Evolutionary conservation across 169 alveolate genomes (phyloP).

Genomic region (Plasmodium gonderi): DNA sequence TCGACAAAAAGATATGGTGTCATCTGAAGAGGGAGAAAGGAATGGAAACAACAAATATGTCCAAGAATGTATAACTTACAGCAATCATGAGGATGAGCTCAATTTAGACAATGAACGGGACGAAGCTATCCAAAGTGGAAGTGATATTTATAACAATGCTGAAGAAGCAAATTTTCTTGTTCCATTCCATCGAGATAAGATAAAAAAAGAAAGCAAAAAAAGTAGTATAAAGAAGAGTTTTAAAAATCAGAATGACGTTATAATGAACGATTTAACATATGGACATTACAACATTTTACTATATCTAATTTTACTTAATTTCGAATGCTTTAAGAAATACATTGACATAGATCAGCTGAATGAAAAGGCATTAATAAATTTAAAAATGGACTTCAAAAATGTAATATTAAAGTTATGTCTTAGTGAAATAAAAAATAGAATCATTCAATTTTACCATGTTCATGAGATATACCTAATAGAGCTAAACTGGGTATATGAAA

Average conservation of each 20-base stretch:
- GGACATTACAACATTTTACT: slow-evolving; percentile 57
- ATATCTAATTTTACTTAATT: slow-evolving; percentile 34
- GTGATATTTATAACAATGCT: not conserved
- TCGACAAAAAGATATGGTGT: not conserved
- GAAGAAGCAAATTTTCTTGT: not conserved
- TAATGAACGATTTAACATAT: slow-evolving; percentile 28
- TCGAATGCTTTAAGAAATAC: slow-evolving; percentile 32
- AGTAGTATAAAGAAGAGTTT: not conserved
- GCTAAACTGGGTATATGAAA: slow-evolving; percentile 38
- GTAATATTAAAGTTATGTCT: slow-evolving; percentile 19
- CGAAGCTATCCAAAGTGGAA: not conserved
- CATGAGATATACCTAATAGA: slow-evolving; percentile 41
- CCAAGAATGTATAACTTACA: not conserved
- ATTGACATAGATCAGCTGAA: slow-evolving; percentile 27
- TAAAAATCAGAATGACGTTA: not conserved
- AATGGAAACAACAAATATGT: not conserved
- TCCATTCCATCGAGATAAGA: not conserved
- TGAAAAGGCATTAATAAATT: slow-evolving; percentile 12
- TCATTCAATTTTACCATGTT: slow-evolving; percentile 55
- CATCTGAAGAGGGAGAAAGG: not conserved
- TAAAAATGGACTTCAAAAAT: slow-evolving; percentile 45
- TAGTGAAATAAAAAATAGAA: slow-evolving; percentile 44
- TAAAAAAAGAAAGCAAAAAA: slow-evolving; percentile 8
- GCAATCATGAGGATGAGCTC: not conserved
- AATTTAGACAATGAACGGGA: not conserved